Conservation (phyloP, 805 yeast species). For the Lipomyces chichibuensis region DNA sequence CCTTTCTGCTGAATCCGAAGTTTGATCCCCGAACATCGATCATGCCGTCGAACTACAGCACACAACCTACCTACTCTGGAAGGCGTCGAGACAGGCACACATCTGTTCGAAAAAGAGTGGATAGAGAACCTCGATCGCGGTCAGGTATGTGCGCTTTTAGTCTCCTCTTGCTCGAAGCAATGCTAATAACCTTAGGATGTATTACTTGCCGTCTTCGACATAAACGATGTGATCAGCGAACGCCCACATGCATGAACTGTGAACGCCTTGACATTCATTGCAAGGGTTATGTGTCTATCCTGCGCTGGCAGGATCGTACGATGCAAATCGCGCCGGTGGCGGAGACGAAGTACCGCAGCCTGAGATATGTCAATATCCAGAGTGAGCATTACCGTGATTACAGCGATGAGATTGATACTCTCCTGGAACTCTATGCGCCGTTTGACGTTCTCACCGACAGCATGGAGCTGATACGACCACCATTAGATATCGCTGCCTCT, state of each 20-base stretch:
- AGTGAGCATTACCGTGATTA: conserved; percentile 19
- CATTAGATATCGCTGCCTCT: conserved; percentile 1
- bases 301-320: conserved; percentile 31
- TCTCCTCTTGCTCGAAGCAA: background rate
- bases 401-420: conserved; percentile 21
- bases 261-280: conserved; percentile 67
- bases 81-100: background rate
- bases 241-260: conserved; percentile 65
- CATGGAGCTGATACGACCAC: background rate
- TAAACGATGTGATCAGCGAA: conserved; percentile 64
- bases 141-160: conserved; percentile 11
- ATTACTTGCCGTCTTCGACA: conserved; percentile 65
- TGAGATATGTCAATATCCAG: conserved; percentile 19
- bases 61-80: background rate
- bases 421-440: conserved; percentile 21
- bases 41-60: background rate
- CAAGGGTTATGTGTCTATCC: conserved; percentile 39
- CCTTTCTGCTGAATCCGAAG: background rate
- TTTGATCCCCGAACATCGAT: background rate
- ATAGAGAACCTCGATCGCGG: conserved; percentile 30
- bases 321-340: conserved; percentile 22
- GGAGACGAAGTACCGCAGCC: conserved; percentile 16
- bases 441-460: conserved; percentile 12
- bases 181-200: conserved; percentile 15
- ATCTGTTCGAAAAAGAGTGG: conserved; percentile 11